A percentile compares a stretch with the other conserved stretches of the same genome.
phyloP scores from a whole-genome alignment of 2,329 filamentous ascomycete genomes.

The Paramyrothecium sp. region DNA sequence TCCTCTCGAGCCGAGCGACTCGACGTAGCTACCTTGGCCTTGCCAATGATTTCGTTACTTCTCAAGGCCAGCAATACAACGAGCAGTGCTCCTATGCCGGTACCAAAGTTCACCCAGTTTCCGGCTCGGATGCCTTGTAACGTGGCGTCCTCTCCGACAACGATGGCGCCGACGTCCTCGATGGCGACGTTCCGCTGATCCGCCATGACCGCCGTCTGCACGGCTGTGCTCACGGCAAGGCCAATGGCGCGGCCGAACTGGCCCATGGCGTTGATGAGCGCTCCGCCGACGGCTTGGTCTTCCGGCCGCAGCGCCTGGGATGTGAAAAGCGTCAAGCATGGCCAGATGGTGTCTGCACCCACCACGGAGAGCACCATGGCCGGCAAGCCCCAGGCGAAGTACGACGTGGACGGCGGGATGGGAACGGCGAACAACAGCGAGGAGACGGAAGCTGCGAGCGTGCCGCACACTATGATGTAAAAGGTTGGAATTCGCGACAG shows the following conservation, averaged over 20 bases:
- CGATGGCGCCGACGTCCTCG: slow-evolving; percentile 39
- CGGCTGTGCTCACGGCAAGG: slow-evolving; percentile 62
- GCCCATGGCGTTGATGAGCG: slow-evolving; percentile 64
- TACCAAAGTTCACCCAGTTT: slow-evolving; percentile 51
- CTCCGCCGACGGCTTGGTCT: slow-evolving; percentile 67
- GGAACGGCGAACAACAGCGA: slow-evolving; percentile 63
- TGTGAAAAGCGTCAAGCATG: slow-evolving; percentile 64
- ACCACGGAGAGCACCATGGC: slow-evolving; percentile 66
- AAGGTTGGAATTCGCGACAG: slow-evolving; percentile 57
- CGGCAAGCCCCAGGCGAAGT: slow-evolving; percentile 66
- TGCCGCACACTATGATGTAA: slow-evolving; percentile 57
- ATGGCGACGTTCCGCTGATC: slow-evolving; percentile 41
- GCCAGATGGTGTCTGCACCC: slow-evolving; percentile 67
- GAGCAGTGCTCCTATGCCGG: slow-evolving; percentile 39
- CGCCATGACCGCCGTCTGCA: slow-evolving; percentile 63
- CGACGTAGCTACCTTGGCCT: slow-evolving; percentile 13
- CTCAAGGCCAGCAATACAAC: slow-evolving; percentile 49
- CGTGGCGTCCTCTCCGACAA: slow-evolving; percentile 43
- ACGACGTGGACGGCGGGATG: slow-evolving; percentile 57
- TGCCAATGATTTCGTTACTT: slow-evolving; percentile 52
- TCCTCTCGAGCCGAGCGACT: not conserved
- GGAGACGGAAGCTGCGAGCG: slow-evolving; percentile 51
- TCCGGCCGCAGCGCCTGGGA: slow-evolving; percentile 59
- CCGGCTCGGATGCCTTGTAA: slow-evolving; percentile 47
- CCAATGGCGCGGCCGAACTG: slow-evolving; percentile 66